Percentiles rank a stretch among this genome's conserved stretches.
These are phyloP conservation scores for Coemansia interrupta DNA, from an alignment of 192 early-diverging fungal genomes.

Conservation along the genomic window DNA sequence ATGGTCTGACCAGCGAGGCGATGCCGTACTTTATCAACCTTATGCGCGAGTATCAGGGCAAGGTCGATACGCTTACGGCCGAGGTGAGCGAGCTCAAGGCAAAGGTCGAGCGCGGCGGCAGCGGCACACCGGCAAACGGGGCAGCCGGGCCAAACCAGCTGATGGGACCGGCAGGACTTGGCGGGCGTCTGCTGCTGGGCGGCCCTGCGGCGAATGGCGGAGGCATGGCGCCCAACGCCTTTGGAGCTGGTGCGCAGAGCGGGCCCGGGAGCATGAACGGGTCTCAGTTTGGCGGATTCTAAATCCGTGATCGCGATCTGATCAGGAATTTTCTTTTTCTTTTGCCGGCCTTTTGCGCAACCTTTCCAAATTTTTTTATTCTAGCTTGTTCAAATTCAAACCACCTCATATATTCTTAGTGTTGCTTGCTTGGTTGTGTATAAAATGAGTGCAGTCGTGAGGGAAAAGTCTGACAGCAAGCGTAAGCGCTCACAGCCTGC, in stretches of 20 bases:
- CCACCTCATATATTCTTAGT: not conserved
- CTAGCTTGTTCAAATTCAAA: not conserved
- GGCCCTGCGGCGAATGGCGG: slow-evolving; percentile 11
- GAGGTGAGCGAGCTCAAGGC: slow-evolving; percentile 58
- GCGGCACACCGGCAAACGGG: slow-evolving; percentile 16
- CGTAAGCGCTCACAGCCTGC: slow-evolving; percentile 9
- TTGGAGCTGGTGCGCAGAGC: slow-evolving; percentile 15
- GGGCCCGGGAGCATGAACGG: slow-evolving; percentile 26
- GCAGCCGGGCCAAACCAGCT: slow-evolving; percentile 55
- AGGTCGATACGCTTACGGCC: slow-evolving; percentile 66
- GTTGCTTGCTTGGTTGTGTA: not conserved
- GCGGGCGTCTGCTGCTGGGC: slow-evolving; percentile 71
- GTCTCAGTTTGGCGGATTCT: slow-evolving; percentile 40
- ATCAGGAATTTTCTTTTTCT: slow-evolving; percentile 8
- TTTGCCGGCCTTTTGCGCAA: not conserved
- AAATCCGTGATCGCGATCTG: slow-evolving; percentile 3
- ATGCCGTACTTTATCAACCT: slow-evolving; percentile 98
- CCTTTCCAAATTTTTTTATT: no score
- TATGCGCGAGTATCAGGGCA: slow-evolving; percentile 78
- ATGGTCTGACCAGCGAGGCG: slow-evolving; percentile 85
- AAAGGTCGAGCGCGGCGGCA: slow-evolving; percentile 53
- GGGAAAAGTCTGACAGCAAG: slow-evolving; percentile 4
- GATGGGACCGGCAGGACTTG: slow-evolving; percentile 64
- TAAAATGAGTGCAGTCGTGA: slow-evolving; percentile 8
- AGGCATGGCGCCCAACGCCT: slow-evolving; percentile 17